Evolutionary conservation across 176 grass and related monocot species (phyloP).

Genomic region (Ensete ventricosum): DNA sequence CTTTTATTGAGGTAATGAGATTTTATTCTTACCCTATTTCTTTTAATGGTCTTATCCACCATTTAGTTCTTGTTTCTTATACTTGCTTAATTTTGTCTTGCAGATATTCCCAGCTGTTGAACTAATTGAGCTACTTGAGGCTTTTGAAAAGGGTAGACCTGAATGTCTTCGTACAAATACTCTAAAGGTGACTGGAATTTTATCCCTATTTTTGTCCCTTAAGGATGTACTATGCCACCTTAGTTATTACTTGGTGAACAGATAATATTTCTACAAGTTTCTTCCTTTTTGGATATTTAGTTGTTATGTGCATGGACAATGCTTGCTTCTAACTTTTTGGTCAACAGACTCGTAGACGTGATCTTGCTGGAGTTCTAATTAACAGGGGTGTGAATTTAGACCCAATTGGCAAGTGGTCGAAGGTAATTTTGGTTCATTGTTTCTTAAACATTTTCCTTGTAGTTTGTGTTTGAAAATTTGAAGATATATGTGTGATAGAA

Average conservation of each 20-base stretch:
- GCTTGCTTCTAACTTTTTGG: constrained; percentile 6
- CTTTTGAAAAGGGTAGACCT: constrained; percentile 91
- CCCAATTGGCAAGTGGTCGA: constrained; percentile 97
- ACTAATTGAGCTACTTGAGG: constrained; percentile 77
- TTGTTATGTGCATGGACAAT: not conserved
- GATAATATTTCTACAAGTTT: not conserved
- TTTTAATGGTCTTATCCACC: not conserved
- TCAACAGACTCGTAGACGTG: constrained; percentile 75
- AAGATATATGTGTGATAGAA: constrained; percentile 13
- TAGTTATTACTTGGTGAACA: not conserved
- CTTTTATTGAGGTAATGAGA: constrained; percentile 59
- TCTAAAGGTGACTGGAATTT: constrained; percentile 52
- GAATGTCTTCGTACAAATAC: constrained; percentile 89
- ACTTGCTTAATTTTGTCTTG: not conserved
- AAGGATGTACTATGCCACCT: not conserved
- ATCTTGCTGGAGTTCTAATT: constrained; percentile 95
- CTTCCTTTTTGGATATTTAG: constrained; percentile 2
- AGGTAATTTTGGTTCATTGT: constrained; percentile 37
- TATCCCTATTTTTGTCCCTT: not conserved
- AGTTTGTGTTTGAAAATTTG: constrained; percentile 1
- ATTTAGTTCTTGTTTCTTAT: not conserved
- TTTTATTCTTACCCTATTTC: constrained; percentile 10
- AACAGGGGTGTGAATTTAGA: constrained; percentile 98
- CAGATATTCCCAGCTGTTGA: constrained; percentile 93
- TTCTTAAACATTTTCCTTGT: not conserved